Evolutionary conservation across 768 basidiomycete species (phyloP).

Genomic region (Cubamyces lactineus): DNA sequence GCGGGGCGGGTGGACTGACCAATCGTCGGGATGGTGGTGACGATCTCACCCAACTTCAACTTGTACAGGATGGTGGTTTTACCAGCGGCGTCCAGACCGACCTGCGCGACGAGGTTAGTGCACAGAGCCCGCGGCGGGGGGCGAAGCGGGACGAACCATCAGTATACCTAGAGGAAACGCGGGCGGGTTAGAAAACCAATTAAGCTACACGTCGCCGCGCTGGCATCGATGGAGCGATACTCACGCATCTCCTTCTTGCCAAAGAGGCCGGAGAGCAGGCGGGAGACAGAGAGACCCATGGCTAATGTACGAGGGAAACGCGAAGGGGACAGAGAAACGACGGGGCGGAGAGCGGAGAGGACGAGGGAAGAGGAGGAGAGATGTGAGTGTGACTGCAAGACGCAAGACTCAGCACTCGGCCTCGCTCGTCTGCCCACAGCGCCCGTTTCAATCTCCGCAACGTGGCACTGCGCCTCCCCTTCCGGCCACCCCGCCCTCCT

Average conservation of each 20-base stretch:
- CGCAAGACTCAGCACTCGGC: conserved; percentile 7
- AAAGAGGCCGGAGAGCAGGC: conserved; percentile 80
- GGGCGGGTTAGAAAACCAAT: conserved; percentile 28
- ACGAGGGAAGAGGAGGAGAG: conserved; percentile 11
- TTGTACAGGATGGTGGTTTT: conserved; percentile 99
- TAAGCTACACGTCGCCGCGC: conserved; percentile 24
- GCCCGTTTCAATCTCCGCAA: conserved; percentile 32
- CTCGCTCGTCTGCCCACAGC: conserved; percentile 25
- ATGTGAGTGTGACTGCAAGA: conserved; percentile 7
- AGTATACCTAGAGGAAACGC: conserved; percentile 76
- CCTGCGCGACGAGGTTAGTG: conserved; percentile 48
- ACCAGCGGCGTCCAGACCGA: conserved; percentile 99
- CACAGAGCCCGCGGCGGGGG: background rate
- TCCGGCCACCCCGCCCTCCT: conserved; percentile 7
- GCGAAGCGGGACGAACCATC: conserved; percentile 61
- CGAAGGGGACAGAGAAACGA: conserved; percentile 15
- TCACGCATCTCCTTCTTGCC: conserved; percentile 99
- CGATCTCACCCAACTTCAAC: conserved; percentile 99
- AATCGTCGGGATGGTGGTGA: conserved; percentile 99
- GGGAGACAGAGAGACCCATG: conserved; percentile 83
- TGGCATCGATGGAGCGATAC: conserved; percentile 42
- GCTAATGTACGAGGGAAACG: conserved; percentile 34
- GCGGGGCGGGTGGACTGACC: conserved; percentile 57
- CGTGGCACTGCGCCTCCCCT: conserved; percentile 24
- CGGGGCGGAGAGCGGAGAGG: conserved; percentile 22